Evolutionary conservation across 257 asterid genomes (phyloP).

Genomic region (Agastache rugosa): DNA sequence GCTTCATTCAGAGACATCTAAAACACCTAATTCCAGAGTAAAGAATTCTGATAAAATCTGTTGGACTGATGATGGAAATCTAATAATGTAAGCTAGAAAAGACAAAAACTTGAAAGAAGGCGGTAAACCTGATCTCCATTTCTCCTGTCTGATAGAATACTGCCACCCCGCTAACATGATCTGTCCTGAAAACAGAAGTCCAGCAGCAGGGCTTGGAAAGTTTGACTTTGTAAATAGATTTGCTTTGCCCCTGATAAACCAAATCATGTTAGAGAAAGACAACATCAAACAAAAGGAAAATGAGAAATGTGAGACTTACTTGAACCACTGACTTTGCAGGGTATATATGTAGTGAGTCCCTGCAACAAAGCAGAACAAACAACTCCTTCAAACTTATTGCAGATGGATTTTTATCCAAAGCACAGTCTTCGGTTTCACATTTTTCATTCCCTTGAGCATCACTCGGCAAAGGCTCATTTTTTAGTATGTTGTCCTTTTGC

Average conservation of each 20-base stretch:
- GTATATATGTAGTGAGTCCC: slow-evolving; percentile 58
- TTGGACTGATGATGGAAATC: slow-evolving; percentile 27
- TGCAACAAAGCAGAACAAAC: slow-evolving; percentile 70
- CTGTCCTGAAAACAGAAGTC: slow-evolving; percentile 64
- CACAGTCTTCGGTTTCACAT: slow-evolving; percentile 43
- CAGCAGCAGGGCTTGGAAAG: slow-evolving; percentile 78
- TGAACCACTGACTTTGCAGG: slow-evolving; percentile 68
- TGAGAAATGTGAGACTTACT: slow-evolving; percentile 49
- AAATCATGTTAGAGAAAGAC: slow-evolving; percentile 35
- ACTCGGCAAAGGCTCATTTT: slow-evolving; percentile 46
- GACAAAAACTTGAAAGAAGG: slow-evolving; percentile 32
- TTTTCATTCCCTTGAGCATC: slow-evolving; percentile 46
- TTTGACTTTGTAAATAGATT: slow-evolving; percentile 65
- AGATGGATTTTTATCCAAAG: slow-evolving; percentile 46
- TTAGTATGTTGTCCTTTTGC: slow-evolving; percentile 42
- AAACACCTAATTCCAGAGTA: slow-evolving; percentile 1
- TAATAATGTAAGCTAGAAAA: slow-evolving; percentile 23
- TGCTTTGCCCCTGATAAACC: slow-evolving; percentile 67
- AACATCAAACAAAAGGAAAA: slow-evolving; percentile 30
- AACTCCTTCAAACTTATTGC: slow-evolving; percentile 51
- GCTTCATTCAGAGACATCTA: slow-evolving; percentile 27
- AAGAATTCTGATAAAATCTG: slow-evolving; percentile 10
- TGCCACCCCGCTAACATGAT: slow-evolving; percentile 62
- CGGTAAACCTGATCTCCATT: slow-evolving; percentile 74
- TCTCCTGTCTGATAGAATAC: slow-evolving; percentile 78